Evolutionary conservation across 2,329 filamentous ascomycete genomes (phyloP).

Genomic region (Fusarium pseudocircinatum): DNA sequence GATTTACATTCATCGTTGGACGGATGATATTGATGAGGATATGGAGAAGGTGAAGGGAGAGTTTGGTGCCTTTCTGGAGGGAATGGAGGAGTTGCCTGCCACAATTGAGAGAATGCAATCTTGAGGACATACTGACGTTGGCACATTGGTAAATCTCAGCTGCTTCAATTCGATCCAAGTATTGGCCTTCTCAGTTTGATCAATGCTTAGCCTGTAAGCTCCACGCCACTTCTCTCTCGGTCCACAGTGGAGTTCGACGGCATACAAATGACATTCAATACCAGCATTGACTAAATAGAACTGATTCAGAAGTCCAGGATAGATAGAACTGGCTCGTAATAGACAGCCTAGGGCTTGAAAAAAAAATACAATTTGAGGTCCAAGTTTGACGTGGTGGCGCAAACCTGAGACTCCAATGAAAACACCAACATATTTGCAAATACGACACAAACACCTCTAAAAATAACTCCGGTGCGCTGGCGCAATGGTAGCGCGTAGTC

Average conservation of each 20-base stretch:
- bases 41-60: slow-evolving; percentile 23
- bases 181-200: background rate
- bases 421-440: background rate
- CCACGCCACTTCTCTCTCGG: background rate
- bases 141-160: background rate
- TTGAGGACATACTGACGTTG: background rate
- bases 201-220: too few relatives aligned
- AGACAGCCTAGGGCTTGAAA: fast-evolving
- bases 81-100: slow-evolving; percentile 25
- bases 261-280: background rate
- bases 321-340: fast-evolving
- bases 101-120: slow-evolving; percentile 6
- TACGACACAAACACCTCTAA: background rate
- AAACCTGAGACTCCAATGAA: background rate
- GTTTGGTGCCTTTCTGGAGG: slow-evolving; percentile 27
- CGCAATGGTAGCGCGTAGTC: slow-evolving; percentile 53
- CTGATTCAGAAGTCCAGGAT: fast-evolving
- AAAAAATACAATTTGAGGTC: fast-evolving
- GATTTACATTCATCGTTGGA: slow-evolving; percentile 62
- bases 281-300: too few relatives aligned
- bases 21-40: slow-evolving; percentile 60
- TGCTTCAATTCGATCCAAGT: background rate
- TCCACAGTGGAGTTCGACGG: background rate
- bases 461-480: slow-evolving; percentile 44
- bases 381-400: background rate